A percentile compares a stretch with the other conserved stretches of the same genome.
Evolutionary conservation across 2,329 filamentous ascomycete genomes (phyloP).

Genomic region (Talaromyces sp.): DNA sequence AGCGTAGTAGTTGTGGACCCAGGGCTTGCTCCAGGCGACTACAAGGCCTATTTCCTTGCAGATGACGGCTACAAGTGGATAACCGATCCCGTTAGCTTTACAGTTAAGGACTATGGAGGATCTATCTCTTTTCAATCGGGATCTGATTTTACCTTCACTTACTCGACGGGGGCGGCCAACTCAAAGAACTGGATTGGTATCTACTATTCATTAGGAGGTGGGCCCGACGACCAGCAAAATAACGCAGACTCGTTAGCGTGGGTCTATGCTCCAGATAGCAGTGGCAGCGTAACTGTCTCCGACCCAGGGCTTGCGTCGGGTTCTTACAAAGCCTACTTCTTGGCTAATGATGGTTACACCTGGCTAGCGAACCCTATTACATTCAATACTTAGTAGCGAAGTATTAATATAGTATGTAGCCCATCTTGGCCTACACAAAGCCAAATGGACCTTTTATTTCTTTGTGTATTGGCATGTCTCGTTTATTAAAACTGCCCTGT

Average conservation of each 20-base stretch:
- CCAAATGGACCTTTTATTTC: background rate
- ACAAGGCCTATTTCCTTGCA: background rate
- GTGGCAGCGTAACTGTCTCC: background rate
- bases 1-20: background rate
- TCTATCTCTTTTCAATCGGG: background rate
- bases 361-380: constrained; percentile 30
- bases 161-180: background rate
- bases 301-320: background rate
- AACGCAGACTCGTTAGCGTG: background rate
- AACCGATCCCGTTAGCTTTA: background rate
- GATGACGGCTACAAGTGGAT: background rate
- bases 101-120: background rate
- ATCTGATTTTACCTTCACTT: background rate
- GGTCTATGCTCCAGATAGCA: background rate
- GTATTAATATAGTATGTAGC: background rate
- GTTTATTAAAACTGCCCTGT: background rate
- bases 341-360: constrained; percentile 22
- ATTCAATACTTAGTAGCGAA: constrained; percentile 36
- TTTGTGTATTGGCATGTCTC: background rate
- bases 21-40: background rate
- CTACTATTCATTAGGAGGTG: background rate
- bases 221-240: background rate
- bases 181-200: background rate
- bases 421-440: background rate
- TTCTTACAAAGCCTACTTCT: background rate